Percentiles rank a stretch among this genome's conserved stretches.
These are phyloP conservation scores for Phalaenopsis hybrid DNA, from an alignment of 116 monocot genomes.

Conservation along the genomic window DNA sequence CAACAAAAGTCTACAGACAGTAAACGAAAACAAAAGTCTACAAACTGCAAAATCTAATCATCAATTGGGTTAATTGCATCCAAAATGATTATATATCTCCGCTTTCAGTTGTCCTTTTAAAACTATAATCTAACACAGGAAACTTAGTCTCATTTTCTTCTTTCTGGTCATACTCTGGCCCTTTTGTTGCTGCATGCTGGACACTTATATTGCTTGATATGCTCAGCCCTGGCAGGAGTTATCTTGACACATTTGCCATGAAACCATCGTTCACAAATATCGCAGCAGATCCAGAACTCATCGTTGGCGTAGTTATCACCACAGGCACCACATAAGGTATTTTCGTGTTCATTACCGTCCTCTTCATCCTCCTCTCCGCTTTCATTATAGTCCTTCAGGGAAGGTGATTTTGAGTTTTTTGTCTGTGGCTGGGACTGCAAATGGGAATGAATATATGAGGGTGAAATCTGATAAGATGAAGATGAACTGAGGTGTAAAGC, in stretches of 20 bases:
- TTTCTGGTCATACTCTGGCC: conserved; percentile 10
- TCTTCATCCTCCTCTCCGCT: conserved; percentile 27
- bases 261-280: conserved; percentile 34
- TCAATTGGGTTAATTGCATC: not conserved
- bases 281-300: conserved; percentile 46
- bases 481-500: not conserved
- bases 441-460: not conserved
- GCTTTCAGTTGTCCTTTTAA: not conserved
- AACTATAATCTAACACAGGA: not conserved
- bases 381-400: conserved; percentile 7
- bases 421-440: conserved; percentile 18
- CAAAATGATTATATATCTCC: conserved; percentile 3
- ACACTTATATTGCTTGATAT: conserved; percentile 47
- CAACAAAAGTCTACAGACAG: not conserved
- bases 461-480: not conserved
- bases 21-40: not conserved
- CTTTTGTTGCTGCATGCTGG: conserved; percentile 38
- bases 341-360: conserved; percentile 16
- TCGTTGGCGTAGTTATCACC: conserved; percentile 22
- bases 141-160: not conserved
- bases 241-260: conserved; percentile 40
- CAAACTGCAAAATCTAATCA: conserved; percentile 2
- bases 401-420: conserved; percentile 19
- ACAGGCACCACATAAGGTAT: conserved; percentile 29
- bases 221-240: conserved; percentile 40